phyloP scores from a whole-genome alignment of 495 filamentous ascomycete species.

The Penicillium cataractarum region DNA sequence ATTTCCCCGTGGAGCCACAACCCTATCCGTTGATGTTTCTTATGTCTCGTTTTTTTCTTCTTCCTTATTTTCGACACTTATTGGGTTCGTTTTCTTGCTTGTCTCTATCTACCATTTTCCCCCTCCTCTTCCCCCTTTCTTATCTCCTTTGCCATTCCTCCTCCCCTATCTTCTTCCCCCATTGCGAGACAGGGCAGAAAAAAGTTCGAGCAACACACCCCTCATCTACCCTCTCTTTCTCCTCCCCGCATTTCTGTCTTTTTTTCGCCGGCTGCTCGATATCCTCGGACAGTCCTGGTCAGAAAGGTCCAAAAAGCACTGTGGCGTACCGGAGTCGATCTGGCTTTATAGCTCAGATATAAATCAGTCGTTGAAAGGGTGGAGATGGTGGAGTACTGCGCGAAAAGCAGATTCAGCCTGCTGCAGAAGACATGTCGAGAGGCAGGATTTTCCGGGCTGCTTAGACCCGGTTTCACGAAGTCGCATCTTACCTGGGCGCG shows the following conservation, averaged over 20 bases:
- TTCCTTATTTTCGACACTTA: constrained; percentile 17
- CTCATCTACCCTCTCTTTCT: background rate
- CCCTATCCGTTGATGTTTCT: constrained; percentile 26
- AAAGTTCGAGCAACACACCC: constrained; percentile 11
- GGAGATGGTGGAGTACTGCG: constrained; percentile 17
- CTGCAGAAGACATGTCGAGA: constrained; percentile 23
- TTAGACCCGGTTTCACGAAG: constrained; percentile 33
- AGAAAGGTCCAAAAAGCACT: constrained; percentile 20
- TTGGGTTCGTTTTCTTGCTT: constrained; percentile 21
- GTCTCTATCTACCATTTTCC: constrained; percentile 19
- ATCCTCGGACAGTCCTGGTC: constrained; percentile 11
- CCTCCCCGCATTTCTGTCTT: constrained; percentile 19
- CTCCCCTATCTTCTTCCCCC: constrained; percentile 16
- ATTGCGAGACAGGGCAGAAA: constrained; percentile 17
- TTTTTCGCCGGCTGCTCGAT: constrained; percentile 1
- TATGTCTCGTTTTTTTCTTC: constrained; percentile 24
- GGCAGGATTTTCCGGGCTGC: constrained; percentile 2
- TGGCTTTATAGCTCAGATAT: constrained; percentile 38
- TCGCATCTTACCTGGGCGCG: constrained; percentile 35
- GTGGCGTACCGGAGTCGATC: constrained; percentile 46
- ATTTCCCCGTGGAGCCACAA: constrained; percentile 21
- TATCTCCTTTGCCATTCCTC: constrained; percentile 25
- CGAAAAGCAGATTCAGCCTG: constrained; percentile 23
- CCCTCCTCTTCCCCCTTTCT: constrained; percentile 22
- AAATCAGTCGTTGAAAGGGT: constrained; percentile 11